Percentiles rank a stretch among this genome's conserved stretches.
Evolutionary conservation across 108 stramenopile genomes (phyloP).

Genomic region (Cylindrotheca closterium): DNA sequence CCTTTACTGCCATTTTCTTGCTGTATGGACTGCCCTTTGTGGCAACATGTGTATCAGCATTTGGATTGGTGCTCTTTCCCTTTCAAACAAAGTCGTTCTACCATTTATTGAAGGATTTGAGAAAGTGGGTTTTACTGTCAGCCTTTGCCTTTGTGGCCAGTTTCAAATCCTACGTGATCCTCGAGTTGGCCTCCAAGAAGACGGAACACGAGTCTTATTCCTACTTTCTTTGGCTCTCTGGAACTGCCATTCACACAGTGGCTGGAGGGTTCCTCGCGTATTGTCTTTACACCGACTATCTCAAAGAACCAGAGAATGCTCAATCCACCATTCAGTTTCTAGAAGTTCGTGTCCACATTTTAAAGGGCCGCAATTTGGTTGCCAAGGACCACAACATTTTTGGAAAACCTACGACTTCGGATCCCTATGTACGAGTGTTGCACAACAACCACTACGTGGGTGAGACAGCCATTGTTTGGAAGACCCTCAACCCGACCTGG

Average conservation of each 20-base stretch:
- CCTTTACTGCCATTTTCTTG: too few species aligned
- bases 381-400: background rate
- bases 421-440: background rate
- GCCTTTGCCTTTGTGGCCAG: background rate
- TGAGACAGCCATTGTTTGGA: background rate
- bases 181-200: too few species aligned
- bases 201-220: too few species aligned
- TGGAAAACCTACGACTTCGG: background rate
- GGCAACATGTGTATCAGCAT: too few species aligned
- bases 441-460: background rate
- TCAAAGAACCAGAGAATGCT: constrained; percentile 1
- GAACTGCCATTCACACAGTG: background rate
- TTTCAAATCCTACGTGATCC: too few species aligned
- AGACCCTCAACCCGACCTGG: background rate
- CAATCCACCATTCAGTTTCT: background rate
- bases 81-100: too few species aligned
- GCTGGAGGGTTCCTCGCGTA: background rate
- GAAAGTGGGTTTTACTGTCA: background rate
- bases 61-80: too few species aligned
- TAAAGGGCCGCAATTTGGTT: background rate
- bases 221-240: background rate
- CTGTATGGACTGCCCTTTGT: too few species aligned
- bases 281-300: background rate
- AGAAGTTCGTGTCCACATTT: background rate
- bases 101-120: background rate